Evolutionary conservation across 208 protist genomes (phyloP), one percentile per base, ranked within the genome.

Genomic region (Trypanosoma caninum): DNA sequence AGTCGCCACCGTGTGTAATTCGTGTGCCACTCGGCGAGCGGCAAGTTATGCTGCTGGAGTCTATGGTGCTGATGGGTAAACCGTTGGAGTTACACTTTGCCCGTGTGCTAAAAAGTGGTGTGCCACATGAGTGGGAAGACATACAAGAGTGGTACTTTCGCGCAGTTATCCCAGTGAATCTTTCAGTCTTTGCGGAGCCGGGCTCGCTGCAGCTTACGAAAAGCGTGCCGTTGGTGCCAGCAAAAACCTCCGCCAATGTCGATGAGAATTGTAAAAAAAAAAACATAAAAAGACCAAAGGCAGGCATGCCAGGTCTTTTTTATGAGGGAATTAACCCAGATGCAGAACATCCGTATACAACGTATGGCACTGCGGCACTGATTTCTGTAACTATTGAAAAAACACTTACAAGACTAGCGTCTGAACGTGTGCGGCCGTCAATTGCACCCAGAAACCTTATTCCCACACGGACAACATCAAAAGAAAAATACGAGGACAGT

Each of bases 121-220:
- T 69, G n/a, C 84, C 86, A 35, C 42, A 75, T 1, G 86, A 96
- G 16, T 96, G 89, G 89, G 86, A 91, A 52, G 89, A 96, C 69
- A 41, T 76, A 30, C 87, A 89, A 59, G 84, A 87, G 22, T 59
- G 40, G 38, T 84, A 83, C 64, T 96, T 79, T 56, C 68, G 77
- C 53, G 84, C 81, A 9, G 61, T 61, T 31, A 81, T 91, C 13
- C 74, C 70, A 10, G 44, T 96, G 9, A 40, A 65, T 18, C 67
- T 96, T 23, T 20, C 58, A 4, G 50, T 63, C 16, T 54, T 96
- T 25, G 31, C 65, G 7, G 82, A 84, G 63, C 89, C 89, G 0
- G 89, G 89, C 9, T 80, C 87, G 28, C 70, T 72, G 9, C 51
- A 68, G 37, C 35, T 87, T 0, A 50, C 25, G 51, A 72, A 65